Base-by-base conservation (phyloP, 2,329 filamentous ascomycete genomes). In the Colletotrichum chlorophyti region DNA sequence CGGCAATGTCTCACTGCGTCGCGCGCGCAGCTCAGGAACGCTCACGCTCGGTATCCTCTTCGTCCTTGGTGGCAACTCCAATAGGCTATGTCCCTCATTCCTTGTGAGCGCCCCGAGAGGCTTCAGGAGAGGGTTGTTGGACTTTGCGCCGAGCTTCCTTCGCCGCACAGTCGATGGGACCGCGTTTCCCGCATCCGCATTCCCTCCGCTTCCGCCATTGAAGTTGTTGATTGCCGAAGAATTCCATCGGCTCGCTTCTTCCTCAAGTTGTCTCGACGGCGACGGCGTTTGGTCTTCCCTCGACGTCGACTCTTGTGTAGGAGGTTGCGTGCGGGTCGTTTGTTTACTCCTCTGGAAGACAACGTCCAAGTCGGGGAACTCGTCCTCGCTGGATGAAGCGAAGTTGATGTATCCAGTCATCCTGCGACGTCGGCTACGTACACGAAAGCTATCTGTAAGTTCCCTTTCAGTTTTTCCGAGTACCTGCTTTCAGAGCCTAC, bases 301-400 rank as follows among this genome's bases (percentile, higher is more conserved):
- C 27, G 5, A 11, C 5, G 27, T n/a, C 4, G 29, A 14, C 15
- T 64, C 55, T 50, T 59, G 53, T 62, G 29, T 43, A 38, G 34
- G 24, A 61, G 23, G 19, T 35, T 32, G 49, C 14, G n/a, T n/a
- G 21, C 24, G 12, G 26, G 12, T 6, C 31, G 32, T 19, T 34
- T 49, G 42, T 34, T 60, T 55, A 48, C 51, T 60, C 26, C 51
- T 48, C 23, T 55, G 51, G 15, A 69, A 40, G 8, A 78, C 58
- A 2, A 69, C 67, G 34, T 72, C 69, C 21, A 77, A 55, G 29
- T 76, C 74, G 2, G 77, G 76, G 23, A 79, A 72, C 29, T 79
- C 78, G 37, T 80, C 76, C 17, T 78, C 74, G 49, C 70, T 73
- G 15, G 72, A 70, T 38, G 65, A 63, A 45, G 55, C 67, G 42